These are phyloP conservation scores for Monosporascus sp. DNA, from an alignment of 2,329 filamentous ascomycete genomes.

Conservation along the genomic window DNA sequence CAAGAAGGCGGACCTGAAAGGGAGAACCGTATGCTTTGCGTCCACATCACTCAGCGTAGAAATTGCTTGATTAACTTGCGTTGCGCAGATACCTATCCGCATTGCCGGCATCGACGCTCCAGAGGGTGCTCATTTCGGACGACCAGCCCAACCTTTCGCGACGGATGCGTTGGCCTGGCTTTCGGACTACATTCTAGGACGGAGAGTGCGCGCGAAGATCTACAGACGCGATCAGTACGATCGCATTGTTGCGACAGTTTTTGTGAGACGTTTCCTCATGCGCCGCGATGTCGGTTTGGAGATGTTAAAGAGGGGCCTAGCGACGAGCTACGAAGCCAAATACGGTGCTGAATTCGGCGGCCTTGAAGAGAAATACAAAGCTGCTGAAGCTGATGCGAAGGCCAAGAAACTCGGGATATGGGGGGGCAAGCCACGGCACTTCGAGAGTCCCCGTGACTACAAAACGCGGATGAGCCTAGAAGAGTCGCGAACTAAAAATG, in stretches of 20 bases:
- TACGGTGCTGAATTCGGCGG: slow-evolving; percentile 83
- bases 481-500: slow-evolving; percentile 15
- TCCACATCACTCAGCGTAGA: background rate
- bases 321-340: slow-evolving; percentile 92
- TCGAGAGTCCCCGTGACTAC: slow-evolving; percentile 83
- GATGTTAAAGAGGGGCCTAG: slow-evolving; percentile 80
- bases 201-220: slow-evolving; percentile 74
- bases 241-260: slow-evolving; percentile 81
- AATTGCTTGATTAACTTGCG: slow-evolving; percentile 4
- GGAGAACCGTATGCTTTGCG: slow-evolving; percentile 61
- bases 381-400: slow-evolving; percentile 63
- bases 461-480: slow-evolving; percentile 53
- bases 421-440: slow-evolving; percentile 55
- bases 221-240: slow-evolving; percentile 89
- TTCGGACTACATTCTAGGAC: slow-evolving; percentile 62
- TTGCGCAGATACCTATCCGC: slow-evolving; percentile 70
- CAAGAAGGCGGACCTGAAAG: slow-evolving; percentile 62
- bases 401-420: slow-evolving; percentile 67
- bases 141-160: slow-evolving; percentile 76
- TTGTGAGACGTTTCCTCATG: slow-evolving; percentile 62
- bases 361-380: slow-evolving; percentile 57
- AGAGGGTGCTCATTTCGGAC: slow-evolving; percentile 87
- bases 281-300: slow-evolving; percentile 79
- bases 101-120: slow-evolving; percentile 92
- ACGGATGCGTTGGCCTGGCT: slow-evolving; percentile 80